A percentile compares a stretch with the other conserved stretches of the same genome.
These are phyloP conservation scores for Nakazawaea ambrosiae DNA, from an alignment of 805 yeast species.

Conservation along the genomic window DNA sequence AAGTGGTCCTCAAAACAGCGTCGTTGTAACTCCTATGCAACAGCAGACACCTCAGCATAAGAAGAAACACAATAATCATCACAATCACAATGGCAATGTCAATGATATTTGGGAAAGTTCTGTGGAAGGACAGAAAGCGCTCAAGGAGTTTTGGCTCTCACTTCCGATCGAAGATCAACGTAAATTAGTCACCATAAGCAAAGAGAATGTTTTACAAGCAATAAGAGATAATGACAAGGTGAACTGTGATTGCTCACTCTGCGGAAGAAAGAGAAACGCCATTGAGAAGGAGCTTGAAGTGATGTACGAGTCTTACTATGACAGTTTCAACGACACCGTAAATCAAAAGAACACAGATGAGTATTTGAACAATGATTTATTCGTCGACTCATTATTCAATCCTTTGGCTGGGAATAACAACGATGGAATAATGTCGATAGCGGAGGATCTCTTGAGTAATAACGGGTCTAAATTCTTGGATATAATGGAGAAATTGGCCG, in stretches of 20 bases:
- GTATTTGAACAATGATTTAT: neutral
- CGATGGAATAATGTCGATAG: slow-evolving; percentile 50
- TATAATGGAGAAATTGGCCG: slow-evolving; percentile 72
- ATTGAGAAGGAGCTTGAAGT: slow-evolving; percentile 73
- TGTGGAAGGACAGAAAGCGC: slow-evolving; percentile 42
- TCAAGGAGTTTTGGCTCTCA: slow-evolving; percentile 60
- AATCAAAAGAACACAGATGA: neutral
- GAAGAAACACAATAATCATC: too few relatives aligned
- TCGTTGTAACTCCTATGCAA: slow-evolving; percentile 54
- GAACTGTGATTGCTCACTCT: slow-evolving; percentile 64
- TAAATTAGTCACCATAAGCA: slow-evolving; percentile 57
- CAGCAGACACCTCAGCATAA: slow-evolving; percentile 4
- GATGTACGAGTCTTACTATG: slow-evolving; percentile 63
- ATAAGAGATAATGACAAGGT: slow-evolving; percentile 54
- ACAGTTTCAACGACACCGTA: slow-evolving; percentile 18
- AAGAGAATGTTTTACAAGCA: slow-evolving; percentile 57
- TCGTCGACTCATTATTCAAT: slow-evolving; percentile 8
- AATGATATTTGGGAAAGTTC: slow-evolving; percentile 38
- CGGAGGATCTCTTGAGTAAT: slow-evolving; percentile 71
- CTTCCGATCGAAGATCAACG: slow-evolving; percentile 54
- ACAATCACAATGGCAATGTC: slow-evolving; percentile 2
- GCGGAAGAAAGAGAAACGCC: slow-evolving; percentile 67
- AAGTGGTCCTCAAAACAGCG: slow-evolving; percentile 62
- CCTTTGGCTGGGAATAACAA: slow-evolving; percentile 15
- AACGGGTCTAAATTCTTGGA: slow-evolving; percentile 75